Conservation (phyloP, 2,329 filamentous ascomycete species). For the Seiridium cupressi region DNA sequence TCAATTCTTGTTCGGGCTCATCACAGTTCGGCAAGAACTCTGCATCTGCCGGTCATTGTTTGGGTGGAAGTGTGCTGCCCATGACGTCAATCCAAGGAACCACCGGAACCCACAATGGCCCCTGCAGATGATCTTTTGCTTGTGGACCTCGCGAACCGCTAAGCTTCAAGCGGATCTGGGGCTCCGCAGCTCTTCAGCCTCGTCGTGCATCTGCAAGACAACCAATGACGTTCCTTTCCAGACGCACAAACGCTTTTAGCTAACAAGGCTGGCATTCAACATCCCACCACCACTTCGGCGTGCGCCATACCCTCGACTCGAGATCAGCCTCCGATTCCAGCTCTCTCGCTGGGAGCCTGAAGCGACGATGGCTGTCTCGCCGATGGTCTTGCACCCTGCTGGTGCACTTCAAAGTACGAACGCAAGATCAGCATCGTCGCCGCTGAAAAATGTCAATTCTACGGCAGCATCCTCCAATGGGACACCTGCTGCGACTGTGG, state of each 20-base stretch:
- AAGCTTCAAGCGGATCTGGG: not conserved
- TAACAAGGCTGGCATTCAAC: constrained; percentile 12
- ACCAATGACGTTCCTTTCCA: not conserved
- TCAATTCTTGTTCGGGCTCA: not conserved
- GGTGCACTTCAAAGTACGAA: constrained; percentile 24
- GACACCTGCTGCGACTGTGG: constrained; percentile 34
- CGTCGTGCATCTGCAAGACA: not conserved
- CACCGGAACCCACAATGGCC: not conserved
- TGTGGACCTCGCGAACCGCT: not conserved
- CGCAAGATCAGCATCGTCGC: constrained; percentile 37
- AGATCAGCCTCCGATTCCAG: not conserved
- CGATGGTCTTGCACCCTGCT: constrained; percentile 23
- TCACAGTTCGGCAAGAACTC: not conserved
- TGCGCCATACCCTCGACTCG: not conserved
- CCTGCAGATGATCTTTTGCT: not conserved
- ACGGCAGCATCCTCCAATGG: constrained; percentile 42
- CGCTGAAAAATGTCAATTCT: constrained; percentile 40
- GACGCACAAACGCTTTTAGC: not conserved
- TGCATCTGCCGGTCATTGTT: not conserved
- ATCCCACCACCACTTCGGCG: constrained; percentile 5
- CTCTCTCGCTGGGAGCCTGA: not conserved
- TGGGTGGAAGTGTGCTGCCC: not conserved
- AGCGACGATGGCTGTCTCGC: constrained; percentile 29
- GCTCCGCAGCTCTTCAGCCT: not conserved
- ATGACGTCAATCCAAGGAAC: constrained; percentile 4